Percentiles rank a stretch among this genome's conserved stretches.
Conservation (phyloP, 1,284 basidiomycete genomes). For the Phellinidium pouzarii region DNA sequence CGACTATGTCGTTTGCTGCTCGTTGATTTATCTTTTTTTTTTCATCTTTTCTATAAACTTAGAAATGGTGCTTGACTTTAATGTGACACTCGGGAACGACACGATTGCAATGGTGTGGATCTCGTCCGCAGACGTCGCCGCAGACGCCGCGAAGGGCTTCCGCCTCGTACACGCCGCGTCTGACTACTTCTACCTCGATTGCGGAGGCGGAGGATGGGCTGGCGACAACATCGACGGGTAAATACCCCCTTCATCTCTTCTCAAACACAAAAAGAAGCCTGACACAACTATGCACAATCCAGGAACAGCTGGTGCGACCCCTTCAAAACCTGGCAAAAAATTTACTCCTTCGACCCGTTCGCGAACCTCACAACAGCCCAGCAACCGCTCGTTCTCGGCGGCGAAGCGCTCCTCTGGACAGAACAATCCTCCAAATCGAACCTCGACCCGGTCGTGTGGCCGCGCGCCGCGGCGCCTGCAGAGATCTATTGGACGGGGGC, state of each 20-base stretch:
- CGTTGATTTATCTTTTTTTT: neutral
- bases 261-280: slow-evolving; percentile 11
- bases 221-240: slow-evolving; percentile 21
- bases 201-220: slow-evolving; percentile 41
- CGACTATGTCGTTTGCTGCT: neutral
- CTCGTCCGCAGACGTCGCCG: slow-evolving; percentile 30
- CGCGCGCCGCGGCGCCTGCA: slow-evolving; percentile 50
- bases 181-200: slow-evolving; percentile 58
- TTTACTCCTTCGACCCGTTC: slow-evolving; percentile 51
- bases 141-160: slow-evolving; percentile 42
- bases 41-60: no score
- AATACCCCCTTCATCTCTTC: neutral
- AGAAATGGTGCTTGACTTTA: slow-evolving; percentile 30
- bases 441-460: slow-evolving; percentile 52
- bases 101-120: slow-evolving; percentile 44
- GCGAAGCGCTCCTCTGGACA: slow-evolving; percentile 46
- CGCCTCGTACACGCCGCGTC: slow-evolving; percentile 46
- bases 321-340: slow-evolving; percentile 49
- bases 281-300: neutral
- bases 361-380: slow-evolving; percentile 34
- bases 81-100: slow-evolving; percentile 29
- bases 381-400: slow-evolving; percentile 31
- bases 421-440: slow-evolving; percentile 50
- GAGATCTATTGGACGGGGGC: slow-evolving; percentile 58
- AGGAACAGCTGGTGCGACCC: slow-evolving; percentile 43